A percentile compares a stretch with the other conserved stretches of the same genome.
These are phyloP conservation scores for Sporisorium scitamineum DNA, from an alignment of 1,284 basidiomycete genomes.

Conservation along the genomic window DNA sequence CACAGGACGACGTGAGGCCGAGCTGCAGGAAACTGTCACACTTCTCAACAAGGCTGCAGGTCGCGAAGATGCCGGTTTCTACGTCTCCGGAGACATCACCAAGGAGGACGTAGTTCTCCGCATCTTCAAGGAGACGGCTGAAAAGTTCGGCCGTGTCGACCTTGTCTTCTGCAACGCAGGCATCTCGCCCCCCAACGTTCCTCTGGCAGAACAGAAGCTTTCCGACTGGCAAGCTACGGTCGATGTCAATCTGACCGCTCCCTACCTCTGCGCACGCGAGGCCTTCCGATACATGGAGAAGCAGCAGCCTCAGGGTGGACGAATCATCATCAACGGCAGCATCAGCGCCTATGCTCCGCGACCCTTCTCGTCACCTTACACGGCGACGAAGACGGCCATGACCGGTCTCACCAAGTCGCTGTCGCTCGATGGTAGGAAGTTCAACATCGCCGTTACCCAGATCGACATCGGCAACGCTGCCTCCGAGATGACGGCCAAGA, in stretches of 20 bases:
- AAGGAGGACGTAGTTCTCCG: constrained; percentile 51
- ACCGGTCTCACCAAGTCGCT: constrained; percentile 56
- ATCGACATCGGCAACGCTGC: constrained; percentile 61
- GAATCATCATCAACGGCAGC: constrained; percentile 62
- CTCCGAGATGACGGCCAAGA: constrained; percentile 55
- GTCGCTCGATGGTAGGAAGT: constrained; percentile 53
- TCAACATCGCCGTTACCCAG: constrained; percentile 57
- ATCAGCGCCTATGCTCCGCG: constrained; percentile 55
- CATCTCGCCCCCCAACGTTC: constrained; percentile 53
- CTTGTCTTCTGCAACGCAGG: constrained; percentile 61
- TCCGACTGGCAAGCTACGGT: constrained; percentile 57
- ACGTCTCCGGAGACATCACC: constrained; percentile 48
- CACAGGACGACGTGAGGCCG: constrained; percentile 43
- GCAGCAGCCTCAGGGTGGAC: constrained; percentile 49
- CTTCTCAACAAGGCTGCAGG: constrained; percentile 37
- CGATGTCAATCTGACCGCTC: constrained; percentile 55
- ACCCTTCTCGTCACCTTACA: constrained; percentile 47
- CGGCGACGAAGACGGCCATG: constrained; percentile 59
- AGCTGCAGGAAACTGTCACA: constrained; percentile 36
- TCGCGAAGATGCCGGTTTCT: constrained; percentile 16
- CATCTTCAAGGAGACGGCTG: constrained; percentile 39
- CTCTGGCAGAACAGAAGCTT: constrained; percentile 47
- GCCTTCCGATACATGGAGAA: constrained; percentile 60
- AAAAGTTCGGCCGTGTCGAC: constrained; percentile 50
- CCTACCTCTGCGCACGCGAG: constrained; percentile 57